These are phyloP conservation scores for Termitomyces sp. DNA, from an alignment of 768 basidiomycete genomes.

Conservation along the genomic window DNA sequence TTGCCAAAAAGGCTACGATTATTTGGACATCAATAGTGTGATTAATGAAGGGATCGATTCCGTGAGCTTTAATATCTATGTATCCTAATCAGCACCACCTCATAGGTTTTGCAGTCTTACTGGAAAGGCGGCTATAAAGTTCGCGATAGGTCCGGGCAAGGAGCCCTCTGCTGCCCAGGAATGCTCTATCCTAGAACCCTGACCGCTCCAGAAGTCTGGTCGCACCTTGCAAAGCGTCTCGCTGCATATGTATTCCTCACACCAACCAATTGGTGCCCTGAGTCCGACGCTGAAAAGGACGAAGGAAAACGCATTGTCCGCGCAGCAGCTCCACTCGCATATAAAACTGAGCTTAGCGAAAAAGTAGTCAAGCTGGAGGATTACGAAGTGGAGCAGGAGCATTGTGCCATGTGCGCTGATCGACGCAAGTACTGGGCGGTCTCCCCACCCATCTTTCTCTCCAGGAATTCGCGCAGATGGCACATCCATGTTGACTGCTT, in stretches of 20 bases:
- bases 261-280: constrained; percentile 5
- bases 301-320: background rate
- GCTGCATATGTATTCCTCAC: constrained; percentile 11
- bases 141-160: constrained; percentile 2
- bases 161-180: constrained; percentile 9
- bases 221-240: constrained; percentile 9
- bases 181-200: constrained; percentile 13
- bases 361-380: background rate
- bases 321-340: background rate
- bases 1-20: constrained; percentile 6
- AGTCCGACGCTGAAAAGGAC: background rate
- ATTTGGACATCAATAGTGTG: constrained; percentile 12
- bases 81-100: background rate
- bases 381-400: background rate
- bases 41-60: constrained; percentile 8
- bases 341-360: background rate
- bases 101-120: constrained; percentile 2
- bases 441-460: constrained; percentile 14
- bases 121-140: constrained; percentile 13
- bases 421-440: constrained; percentile 12
- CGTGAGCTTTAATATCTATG: background rate
- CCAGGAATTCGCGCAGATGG: constrained; percentile 14
- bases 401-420: constrained; percentile 14
- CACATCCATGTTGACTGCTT: constrained; percentile 13
- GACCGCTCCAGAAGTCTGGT: constrained; percentile 9